Percentiles rank a stretch among this genome's conserved stretches.
Conservation (phyloP, 768 basidiomycete species). For the Lyophyllum decastes region DNA sequence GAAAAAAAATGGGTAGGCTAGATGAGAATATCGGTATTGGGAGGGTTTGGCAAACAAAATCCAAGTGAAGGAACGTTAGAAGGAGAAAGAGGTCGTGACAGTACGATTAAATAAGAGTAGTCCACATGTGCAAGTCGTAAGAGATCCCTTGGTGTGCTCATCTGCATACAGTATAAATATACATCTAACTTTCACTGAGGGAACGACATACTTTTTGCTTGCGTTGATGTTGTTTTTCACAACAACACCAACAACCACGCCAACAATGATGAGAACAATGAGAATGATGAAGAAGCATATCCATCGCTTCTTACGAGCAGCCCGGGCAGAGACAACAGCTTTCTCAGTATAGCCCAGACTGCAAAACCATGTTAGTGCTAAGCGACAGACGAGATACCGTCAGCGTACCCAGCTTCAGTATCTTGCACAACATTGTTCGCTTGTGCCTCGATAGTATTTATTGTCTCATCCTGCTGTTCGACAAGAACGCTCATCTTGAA, state of each 20-base stretch:
- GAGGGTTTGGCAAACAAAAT: constrained; percentile 1
- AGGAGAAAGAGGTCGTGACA: background rate
- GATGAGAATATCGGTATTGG: constrained; percentile 2
- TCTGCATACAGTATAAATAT: background rate
- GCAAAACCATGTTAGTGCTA: constrained; percentile 8
- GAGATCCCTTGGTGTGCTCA: constrained; percentile 2
- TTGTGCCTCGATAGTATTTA: constrained; percentile 79
- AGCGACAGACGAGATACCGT: background rate
- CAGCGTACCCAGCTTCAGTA: constrained; percentile 76
- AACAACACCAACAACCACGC: constrained; percentile 61
- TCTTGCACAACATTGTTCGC: constrained; percentile 79
- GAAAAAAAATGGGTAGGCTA: constrained; percentile 2
- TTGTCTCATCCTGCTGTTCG: constrained; percentile 90
- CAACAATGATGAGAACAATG: constrained; percentile 66
- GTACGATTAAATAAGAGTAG: background rate
- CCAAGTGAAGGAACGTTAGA: constrained; percentile 8
- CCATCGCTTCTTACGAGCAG: constrained; percentile 95
- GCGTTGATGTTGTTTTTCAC: constrained; percentile 43
- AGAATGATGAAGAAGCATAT: constrained; percentile 86
- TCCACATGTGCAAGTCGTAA: too few species aligned
- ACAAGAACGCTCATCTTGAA: constrained; percentile 90
- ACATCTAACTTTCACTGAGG: background rate
- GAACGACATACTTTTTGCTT: constrained; percentile 22
- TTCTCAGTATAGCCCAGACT: constrained; percentile 85
- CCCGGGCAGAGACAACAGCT: constrained; percentile 82